Evolutionary conservation across 805 yeast species (phyloP), one percentile per base, ranked within the genome.

Genomic region (Kregervanrija delftensis): DNA sequence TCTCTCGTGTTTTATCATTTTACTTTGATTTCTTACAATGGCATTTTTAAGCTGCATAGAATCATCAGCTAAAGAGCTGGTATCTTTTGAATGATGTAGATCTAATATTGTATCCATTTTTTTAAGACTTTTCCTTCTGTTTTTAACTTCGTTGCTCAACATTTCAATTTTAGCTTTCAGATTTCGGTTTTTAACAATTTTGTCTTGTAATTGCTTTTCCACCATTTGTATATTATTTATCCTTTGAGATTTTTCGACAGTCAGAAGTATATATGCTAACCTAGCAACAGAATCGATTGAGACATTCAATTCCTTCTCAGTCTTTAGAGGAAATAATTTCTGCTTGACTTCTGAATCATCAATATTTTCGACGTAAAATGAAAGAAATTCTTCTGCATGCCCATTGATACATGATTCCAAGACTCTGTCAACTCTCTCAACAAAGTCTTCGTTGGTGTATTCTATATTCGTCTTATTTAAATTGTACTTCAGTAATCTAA

Each of bases 231-330:
- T 35, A 14, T 48, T 49, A 17, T 47, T 52, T 37, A 47, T 52
- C 13, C 38, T 45, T 34, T 53, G 54, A 5, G 55, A 14, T 4
- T 53, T 48, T 37, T 61, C 65, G 28, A 64, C 61, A 35, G 52
- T 58, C 39, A 64, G 39, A 11, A 65, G 46, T 56, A 61, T 59
- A 39, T 59, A 59, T 1, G 67, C 59, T 39, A 65, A 44, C 38
- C 59, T 50, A 1, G 64, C 61, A 6, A 56, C 50, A 1, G 65
- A 50, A 9, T 51, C 58, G 5, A 43, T 30, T 2, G 63, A 56
- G 9, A 43, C 43, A n/a, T 40, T 43, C 9, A 39, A 36, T 3
- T 14, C 46, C 13, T 33, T 11, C 8, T 22, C 28, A 22, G 28
- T 6, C 8, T 22, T 22, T 22, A 22, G 8, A 22, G 28, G 28